Evolutionary conservation across 352 stramenopile species (phyloP), one percentile per base, ranked within the genome.

Genomic region (Phytophthora pinifolia): DNA sequence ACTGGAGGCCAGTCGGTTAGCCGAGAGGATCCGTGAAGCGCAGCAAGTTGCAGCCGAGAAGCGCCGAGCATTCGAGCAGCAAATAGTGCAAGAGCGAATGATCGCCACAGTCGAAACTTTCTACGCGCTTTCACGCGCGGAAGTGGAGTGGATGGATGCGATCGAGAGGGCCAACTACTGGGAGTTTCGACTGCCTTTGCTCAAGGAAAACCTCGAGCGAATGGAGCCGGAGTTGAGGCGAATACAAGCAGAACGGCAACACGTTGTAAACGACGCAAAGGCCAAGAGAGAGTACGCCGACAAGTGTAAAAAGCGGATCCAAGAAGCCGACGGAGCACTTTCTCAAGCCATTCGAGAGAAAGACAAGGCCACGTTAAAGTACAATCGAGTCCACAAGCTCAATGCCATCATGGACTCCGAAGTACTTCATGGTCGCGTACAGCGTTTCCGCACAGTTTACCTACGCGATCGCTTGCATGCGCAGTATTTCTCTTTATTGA

Each of bases 351-450:
- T 81, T 25, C 41, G 79, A 22, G 56, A 67, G 1, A 72, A 85
- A 45, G 74, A 87, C 14, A 53, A 52, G 12, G 62, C 60, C 7
- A 32, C 52, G 10, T 42, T 68, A 8, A 51, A 46, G 5, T 80
- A 79, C 53, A 74, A 72, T 25, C 73, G 72, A 27, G 56, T 80
- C 8, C 76, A 88, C 46, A 70, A 72, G 4, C 18, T 66, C 4
- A 90, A 83, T 32, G 56, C 65, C 0, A 86, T 66, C 0, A 90
- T 90, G 57, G 83, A 91, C 37, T 92, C 80, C 0, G 67, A 72
- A 27, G 79, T 92, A 0, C 59, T 92, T 1, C 83, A 92, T 35
- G 75, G 68, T 9, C 72, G 83, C 1, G 63, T 80, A 0, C 83
- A 92, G 60, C 70, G 73, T 0, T 92, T 92, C 51, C 60, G 64